phyloP scores from a whole-genome alignment of 768 basidiomycete genomes.

The Trametes coccinea region DNA sequence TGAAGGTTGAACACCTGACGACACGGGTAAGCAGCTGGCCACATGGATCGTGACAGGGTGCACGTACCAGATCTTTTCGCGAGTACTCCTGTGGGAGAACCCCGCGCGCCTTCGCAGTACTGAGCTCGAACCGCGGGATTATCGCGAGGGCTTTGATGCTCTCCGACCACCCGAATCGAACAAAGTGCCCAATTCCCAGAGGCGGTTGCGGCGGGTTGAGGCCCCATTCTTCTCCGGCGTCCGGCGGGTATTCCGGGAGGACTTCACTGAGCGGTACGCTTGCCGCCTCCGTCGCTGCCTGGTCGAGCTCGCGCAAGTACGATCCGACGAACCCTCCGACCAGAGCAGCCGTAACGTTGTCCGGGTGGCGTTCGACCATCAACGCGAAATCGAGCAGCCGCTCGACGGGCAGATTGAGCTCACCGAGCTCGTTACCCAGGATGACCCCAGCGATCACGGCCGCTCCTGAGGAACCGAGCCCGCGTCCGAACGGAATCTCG shows the following conservation, averaged over 20 bases:
- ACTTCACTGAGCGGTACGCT: conserved; percentile 95
- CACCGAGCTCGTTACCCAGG: conserved; percentile 81
- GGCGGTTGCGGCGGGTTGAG: conserved; percentile 86
- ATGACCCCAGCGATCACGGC: conserved; percentile 98
- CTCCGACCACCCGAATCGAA: conserved; percentile 83
- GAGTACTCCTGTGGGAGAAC: conserved; percentile 86
- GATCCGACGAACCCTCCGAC: conserved; percentile 97
- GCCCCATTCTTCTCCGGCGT: conserved; percentile 93
- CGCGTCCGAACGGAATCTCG: conserved; percentile 96
- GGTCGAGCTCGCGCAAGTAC: conserved; percentile 88
- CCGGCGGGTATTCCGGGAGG: conserved; percentile 90
- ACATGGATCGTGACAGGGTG: background rate
- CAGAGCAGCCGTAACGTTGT: conserved; percentile 97
- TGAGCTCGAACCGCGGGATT: conserved; percentile 93
- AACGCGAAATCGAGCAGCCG: conserved; percentile 93
- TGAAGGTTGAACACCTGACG: conserved; percentile 95
- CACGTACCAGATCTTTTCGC: conserved; percentile 84
- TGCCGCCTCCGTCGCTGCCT: conserved; percentile 76
- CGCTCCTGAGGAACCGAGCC: conserved; percentile 95
- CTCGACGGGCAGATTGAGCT: conserved; percentile 62
- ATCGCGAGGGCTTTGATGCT: conserved; percentile 91
- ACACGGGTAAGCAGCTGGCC: background rate
- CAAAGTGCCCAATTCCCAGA: conserved; percentile 88
- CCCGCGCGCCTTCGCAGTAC: conserved; percentile 90
- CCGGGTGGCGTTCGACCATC: conserved; percentile 99